Evolutionary conservation across 2,329 filamentous ascomycete genomes (phyloP), one percentile per base, ranked within the genome.

Genomic region (Curvularia lunata): DNA sequence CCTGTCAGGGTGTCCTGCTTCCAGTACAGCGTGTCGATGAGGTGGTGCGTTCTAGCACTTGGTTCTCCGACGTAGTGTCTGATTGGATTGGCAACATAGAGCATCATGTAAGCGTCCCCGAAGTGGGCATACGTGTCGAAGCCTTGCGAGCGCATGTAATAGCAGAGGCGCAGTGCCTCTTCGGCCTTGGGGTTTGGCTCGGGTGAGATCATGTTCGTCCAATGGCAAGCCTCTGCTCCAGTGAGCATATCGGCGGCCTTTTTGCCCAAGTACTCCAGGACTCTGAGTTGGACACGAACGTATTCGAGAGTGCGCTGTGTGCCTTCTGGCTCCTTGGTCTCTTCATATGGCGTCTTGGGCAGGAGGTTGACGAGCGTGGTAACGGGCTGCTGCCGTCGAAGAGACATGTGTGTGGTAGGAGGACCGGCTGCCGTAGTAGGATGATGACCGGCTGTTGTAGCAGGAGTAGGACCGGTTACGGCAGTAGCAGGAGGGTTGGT

Each of bases 61-160:
- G 28, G 10, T 9, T 30, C 28, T 9, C 9, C 28, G 8, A 12
- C 4, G 8, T 12, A 9, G 8, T 16, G 16, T 34, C 32, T n/a
- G 12, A 16, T 5, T 28, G 54, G 62, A 28, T 64, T 46, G 9
- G 48, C 64, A 7, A 73, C 30, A 30, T 58, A 66, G 0, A 71
- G 49, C 5, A 21, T 30, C 16, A 72, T 42, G 18, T 32, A 34
- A n/a, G 38, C 37, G n/a, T 51, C n/a, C 1, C 52, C 55, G 49
- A 70, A 13, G 28, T 25, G 37, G 2, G 59, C 62, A 40, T 65
- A 72, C 2, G 65, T 69, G 21, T 69, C 62, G 52, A 67, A 67
- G 28, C 65, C 63, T 3, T 62, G 54, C 1, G 59, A 62, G 48
- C 72, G 70, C 70, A 75, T 72, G 53, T 72, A 75, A 62, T 73